Evolutionary conservation across 2,329 filamentous ascomycete genomes (phyloP).

Genomic region (Alternaria postmessia): DNA sequence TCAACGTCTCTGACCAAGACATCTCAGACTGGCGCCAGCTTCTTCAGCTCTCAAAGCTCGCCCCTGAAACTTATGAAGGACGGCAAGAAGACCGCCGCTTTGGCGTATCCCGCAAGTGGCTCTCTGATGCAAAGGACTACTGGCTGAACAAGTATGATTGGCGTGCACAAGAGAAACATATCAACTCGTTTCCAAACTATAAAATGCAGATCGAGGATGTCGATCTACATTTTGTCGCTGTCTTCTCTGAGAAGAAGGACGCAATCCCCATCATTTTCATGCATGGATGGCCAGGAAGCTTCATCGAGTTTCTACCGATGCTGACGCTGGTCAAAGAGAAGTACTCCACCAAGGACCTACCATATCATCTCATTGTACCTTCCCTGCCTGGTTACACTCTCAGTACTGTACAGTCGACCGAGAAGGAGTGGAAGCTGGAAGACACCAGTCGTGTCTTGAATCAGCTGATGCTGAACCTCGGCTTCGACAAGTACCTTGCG

Average conservation of each 20-base stretch:
- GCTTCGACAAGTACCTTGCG: slow-evolving; percentile 63
- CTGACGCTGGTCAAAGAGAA: slow-evolving; percentile 56
- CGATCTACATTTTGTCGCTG: slow-evolving; percentile 62
- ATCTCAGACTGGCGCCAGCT: slow-evolving; percentile 49
- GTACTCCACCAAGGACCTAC: slow-evolving; percentile 60
- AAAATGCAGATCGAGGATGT: slow-evolving; percentile 55
- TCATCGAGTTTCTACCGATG: slow-evolving; percentile 66
- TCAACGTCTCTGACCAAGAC: slow-evolving; percentile 43
- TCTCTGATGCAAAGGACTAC: slow-evolving; percentile 47
- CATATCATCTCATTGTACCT: slow-evolving; percentile 67
- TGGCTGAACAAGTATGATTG: slow-evolving; percentile 51
- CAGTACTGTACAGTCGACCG: slow-evolving; percentile 56
- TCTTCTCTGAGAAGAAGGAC: slow-evolving; percentile 63
- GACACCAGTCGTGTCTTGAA: slow-evolving; percentile 59
- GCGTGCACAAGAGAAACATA: slow-evolving; percentile 50
- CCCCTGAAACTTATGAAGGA: slow-evolving; percentile 42
- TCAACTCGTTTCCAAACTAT: slow-evolving; percentile 64
- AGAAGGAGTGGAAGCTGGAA: slow-evolving; percentile 54
- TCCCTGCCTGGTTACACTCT: slow-evolving; percentile 65
- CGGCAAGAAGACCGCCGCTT: slow-evolving; percentile 35
- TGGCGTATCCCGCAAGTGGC: slow-evolving; percentile 47
- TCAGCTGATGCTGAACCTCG: slow-evolving; percentile 63
- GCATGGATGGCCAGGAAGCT: slow-evolving; percentile 66
- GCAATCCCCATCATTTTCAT: slow-evolving; percentile 63
- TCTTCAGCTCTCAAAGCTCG: slow-evolving; percentile 45